These are phyloP conservation scores for Sarocladiaceae sp. DNA, from an alignment of 2,329 filamentous ascomycete species.

Conservation along the genomic window DNA sequence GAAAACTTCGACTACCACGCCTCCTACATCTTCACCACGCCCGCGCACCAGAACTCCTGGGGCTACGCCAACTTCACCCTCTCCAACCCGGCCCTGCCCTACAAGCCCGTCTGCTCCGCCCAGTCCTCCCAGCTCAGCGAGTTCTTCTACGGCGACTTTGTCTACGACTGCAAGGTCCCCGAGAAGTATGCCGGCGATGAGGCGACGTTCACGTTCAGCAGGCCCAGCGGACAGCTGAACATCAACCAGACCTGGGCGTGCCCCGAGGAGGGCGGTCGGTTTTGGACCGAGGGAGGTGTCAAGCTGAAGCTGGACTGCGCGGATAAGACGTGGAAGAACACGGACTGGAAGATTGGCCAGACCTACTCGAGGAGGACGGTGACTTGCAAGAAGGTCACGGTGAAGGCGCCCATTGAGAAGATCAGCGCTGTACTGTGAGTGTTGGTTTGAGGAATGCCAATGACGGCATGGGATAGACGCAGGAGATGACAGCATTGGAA, in stretches of 20 bases:
- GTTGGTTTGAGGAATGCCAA: not conserved
- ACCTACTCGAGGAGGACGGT: constrained; percentile 24
- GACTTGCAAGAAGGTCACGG: constrained; percentile 21
- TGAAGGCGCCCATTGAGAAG: constrained; percentile 19
- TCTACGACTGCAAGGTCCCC: constrained; percentile 36
- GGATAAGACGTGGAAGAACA: constrained; percentile 21
- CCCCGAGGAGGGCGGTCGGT: constrained; percentile 29
- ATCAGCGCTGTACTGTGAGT: constrained; percentile 20
- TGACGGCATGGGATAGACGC: not conserved
- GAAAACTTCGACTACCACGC: constrained; percentile 41
- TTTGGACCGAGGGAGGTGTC: constrained; percentile 21
- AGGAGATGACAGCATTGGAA: not conserved
- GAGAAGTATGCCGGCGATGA: constrained; percentile 16
- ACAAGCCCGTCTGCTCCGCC: constrained; percentile 31
- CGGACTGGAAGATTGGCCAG: constrained; percentile 24
- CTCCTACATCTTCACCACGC: constrained; percentile 42
- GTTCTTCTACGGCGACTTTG: constrained; percentile 43
- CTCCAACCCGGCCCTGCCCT: constrained; percentile 36
- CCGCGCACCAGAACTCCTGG: constrained; percentile 43
- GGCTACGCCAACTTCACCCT: constrained; percentile 44
- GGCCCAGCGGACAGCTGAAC: constrained; percentile 27
- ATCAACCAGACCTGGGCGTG: constrained; percentile 47
- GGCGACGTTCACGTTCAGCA: constrained; percentile 37
- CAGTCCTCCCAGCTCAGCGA: constrained; percentile 35
- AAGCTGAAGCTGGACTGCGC: constrained; percentile 23